Evolutionary conservation across 2,329 filamentous ascomycete genomes (phyloP).

Genomic region (Arthrobotrys conoides): DNA sequence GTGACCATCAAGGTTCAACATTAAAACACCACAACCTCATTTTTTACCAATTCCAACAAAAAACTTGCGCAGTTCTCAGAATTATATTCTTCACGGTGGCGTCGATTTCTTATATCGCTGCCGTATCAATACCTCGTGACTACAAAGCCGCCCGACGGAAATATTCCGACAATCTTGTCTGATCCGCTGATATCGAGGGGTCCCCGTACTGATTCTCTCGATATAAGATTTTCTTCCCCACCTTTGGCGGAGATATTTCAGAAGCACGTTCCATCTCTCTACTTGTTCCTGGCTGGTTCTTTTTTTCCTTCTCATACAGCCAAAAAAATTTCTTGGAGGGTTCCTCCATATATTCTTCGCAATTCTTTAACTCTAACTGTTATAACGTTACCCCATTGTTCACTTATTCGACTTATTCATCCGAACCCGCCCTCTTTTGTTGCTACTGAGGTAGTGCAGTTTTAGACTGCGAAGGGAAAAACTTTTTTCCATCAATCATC

Average conservation of each 20-base stretch:
- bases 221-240: constrained; percentile 60
- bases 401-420: constrained; percentile 56
- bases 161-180: constrained; percentile 46
- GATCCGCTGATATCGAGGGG: constrained; percentile 56
- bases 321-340: constrained; percentile 27
- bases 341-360: constrained; percentile 36
- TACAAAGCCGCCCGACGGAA: constrained; percentile 58
- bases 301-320: constrained; percentile 39
- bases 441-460: constrained; percentile 35
- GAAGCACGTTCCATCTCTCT: constrained; percentile 42
- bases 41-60: constrained; percentile 56
- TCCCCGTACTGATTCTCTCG: constrained; percentile 30
- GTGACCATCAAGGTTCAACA: constrained; percentile 34
- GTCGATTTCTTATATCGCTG: constrained; percentile 38
- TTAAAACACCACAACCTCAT: constrained; percentile 34
- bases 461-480: constrained; percentile 55
- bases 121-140: constrained; percentile 46
- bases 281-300: constrained; percentile 31
- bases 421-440: constrained; percentile 55
- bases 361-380: constrained; percentile 40
- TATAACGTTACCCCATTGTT: constrained; percentile 33
- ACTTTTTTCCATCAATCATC: constrained; percentile 53
- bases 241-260: constrained; percentile 58
- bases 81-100: constrained; percentile 59
- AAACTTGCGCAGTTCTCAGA: constrained; percentile 58